Evolutionary conservation across 768 basidiomycete genomes (phyloP), one percentile per base, ranked within the genome.

Genomic region (Suillus clintonianus): DNA sequence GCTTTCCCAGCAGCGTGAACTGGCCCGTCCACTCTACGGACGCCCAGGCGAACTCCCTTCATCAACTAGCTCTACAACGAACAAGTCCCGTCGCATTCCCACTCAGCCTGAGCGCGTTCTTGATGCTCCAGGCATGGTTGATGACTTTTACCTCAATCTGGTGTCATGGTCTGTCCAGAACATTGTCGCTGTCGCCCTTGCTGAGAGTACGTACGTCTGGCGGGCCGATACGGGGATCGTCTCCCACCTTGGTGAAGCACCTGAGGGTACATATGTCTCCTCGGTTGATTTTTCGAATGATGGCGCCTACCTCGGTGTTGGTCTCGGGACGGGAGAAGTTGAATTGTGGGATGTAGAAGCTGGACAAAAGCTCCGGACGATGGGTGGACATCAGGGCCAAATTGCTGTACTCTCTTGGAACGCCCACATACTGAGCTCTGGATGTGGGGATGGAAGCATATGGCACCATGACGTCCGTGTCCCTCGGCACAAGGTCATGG

Each of bases 131-230:
- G 94, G 94, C 7, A 89, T 92, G 83, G 83, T 89, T 11, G 95
- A 99, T 68, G 97, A 99, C 76, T 99, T 97, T 76, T 99, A 99
- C 72, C 87, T 99, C 71, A 99, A 99, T 75, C 82, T 99, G 59
- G 75, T 98, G 59, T 85, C 89, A 19, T 99, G 97, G 97, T 91
- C 91, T 41, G 84, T 83, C 47, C 85, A 86, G 67, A 98, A 99
- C 75, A 79, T 89, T 32, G 87, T 99, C 13, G 95, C 92, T 2
- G 96, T 99, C 61, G 97, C 92, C 0, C 85, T 99, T 13, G 92
- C 89, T 51, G 88, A 91, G 48, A 84, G 84, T 55, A 95, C 92
- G 1, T 99, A 97, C 77, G 87, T 97, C 62, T 99, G 97, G 97
- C 90, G 86, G 67, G 97, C 96, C 1, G 93, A 95, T 70, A 89